Evolutionary conservation across 2,329 filamentous ascomycete species (phyloP).

Genomic region (Aspergillus sclerotialis): DNA sequence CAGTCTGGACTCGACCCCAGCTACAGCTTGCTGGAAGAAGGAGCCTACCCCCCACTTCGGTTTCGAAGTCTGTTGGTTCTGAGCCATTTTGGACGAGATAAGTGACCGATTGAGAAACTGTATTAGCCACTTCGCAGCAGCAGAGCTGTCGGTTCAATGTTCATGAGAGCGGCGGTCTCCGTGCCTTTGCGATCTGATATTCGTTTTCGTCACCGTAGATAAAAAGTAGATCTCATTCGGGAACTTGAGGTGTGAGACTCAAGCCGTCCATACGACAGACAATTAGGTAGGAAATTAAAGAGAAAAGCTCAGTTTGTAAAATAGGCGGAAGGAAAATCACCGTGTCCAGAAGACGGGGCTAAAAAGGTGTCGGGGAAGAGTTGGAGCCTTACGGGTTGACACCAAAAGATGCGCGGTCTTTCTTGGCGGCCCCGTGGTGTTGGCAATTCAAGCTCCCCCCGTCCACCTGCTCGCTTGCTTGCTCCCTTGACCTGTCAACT

Average conservation of each 20-base stretch:
- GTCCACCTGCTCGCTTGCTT: constrained; percentile 4
- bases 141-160: not conserved
- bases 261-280: too few species aligned
- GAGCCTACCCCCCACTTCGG: constrained; percentile 62
- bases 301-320: not conserved
- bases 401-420: not conserved
- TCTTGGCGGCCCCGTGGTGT: not conserved
- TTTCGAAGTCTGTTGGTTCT: constrained; percentile 37
- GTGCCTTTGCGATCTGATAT: not conserved
- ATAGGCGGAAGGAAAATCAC: not conserved
- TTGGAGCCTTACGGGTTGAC: too few species aligned
- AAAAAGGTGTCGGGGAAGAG: not conserved
- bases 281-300: not conserved
- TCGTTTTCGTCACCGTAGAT: not conserved
- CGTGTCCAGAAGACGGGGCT: not conserved
- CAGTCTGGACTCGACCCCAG: constrained; percentile 85
- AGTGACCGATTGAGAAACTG: too few species aligned
- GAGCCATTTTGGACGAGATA: constrained; percentile 22
- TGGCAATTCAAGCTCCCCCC: constrained; percentile 3
- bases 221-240: not conserved
- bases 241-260: too few species aligned
- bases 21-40: constrained; percentile 82
- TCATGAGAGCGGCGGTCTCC: not conserved
- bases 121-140: constrained; percentile 1
- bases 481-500: constrained; percentile 6